phyloP scores from a whole-genome alignment of 2,329 filamentous ascomycete genomes.

The Xylariales sp. region DNA sequence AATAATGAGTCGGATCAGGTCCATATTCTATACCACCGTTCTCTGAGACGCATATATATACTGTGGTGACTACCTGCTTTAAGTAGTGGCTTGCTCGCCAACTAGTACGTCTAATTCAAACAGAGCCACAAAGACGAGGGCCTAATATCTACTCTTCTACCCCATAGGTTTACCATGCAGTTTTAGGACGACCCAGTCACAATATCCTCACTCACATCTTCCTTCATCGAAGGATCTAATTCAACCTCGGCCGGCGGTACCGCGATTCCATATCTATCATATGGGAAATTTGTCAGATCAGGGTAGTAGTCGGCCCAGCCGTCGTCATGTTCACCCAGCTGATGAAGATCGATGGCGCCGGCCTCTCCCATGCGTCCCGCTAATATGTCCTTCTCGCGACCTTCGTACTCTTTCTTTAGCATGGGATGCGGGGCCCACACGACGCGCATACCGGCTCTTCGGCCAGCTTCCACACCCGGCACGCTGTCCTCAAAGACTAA shows the following conservation, averaged over 20 bases:
- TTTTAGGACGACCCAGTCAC: slow-evolving; percentile 23
- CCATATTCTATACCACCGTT: slow-evolving; percentile 6
- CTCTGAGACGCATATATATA: neutral
- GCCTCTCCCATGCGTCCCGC: slow-evolving; percentile 83
- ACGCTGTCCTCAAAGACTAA: slow-evolving; percentile 97
- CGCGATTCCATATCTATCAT: slow-evolving; percentile 69
- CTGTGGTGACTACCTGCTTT: neutral
- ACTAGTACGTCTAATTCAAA: too few species aligned
- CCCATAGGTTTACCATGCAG: neutral
- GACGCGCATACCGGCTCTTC: slow-evolving; percentile 93
- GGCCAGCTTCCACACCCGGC: slow-evolving; percentile 88
- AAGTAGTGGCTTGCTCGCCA: neutral
- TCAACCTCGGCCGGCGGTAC: slow-evolving; percentile 59
- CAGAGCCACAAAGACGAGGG: too few species aligned
- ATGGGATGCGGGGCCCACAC: slow-evolving; percentile 90
- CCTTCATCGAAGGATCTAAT: slow-evolving; percentile 57
- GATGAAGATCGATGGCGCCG: slow-evolving; percentile 63
- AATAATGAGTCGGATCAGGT: neutral
- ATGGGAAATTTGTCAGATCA: slow-evolving; percentile 66
- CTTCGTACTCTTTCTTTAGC: slow-evolving; percentile 79
- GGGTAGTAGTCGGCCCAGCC: slow-evolving; percentile 69
- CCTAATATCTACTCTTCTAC: neutral
- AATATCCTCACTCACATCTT: slow-evolving; percentile 47
- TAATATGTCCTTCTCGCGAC: slow-evolving; percentile 82
- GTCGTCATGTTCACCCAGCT: slow-evolving; percentile 68